phyloP scores from a whole-genome alignment of 257 asterid genomes.

The Linderniella brevidens region DNA sequence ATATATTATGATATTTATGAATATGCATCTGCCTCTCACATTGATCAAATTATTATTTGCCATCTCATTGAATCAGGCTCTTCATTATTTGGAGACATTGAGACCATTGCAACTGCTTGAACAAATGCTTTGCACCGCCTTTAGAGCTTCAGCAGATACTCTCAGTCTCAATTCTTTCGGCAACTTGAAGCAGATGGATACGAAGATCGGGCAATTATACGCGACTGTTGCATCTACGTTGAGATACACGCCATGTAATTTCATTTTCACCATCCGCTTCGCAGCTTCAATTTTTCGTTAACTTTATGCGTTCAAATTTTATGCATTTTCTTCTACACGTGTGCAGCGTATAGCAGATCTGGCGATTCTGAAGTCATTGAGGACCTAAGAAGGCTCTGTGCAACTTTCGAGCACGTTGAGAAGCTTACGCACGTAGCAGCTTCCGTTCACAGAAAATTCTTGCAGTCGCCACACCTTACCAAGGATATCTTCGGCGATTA shows the following conservation, averaged over 20 bases:
- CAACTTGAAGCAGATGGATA: constrained; percentile 43
- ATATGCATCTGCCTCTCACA: too few relatives aligned
- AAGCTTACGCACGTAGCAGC: constrained; percentile 53
- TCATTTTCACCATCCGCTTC: background rate
- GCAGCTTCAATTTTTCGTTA: constrained; percentile 3
- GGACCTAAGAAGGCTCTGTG: constrained; percentile 53
- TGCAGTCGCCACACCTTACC: constrained; percentile 55
- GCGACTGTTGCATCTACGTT: constrained; percentile 51
- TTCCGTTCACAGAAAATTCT: constrained; percentile 64
- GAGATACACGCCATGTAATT: constrained; percentile 43
- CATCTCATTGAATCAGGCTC: constrained; percentile 33
- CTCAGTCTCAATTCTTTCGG: constrained; percentile 57
- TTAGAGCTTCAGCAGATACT: constrained; percentile 77
- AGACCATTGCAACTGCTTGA: constrained; percentile 62
- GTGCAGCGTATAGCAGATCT: constrained; percentile 30
- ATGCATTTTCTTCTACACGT: background rate
- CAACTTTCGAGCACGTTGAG: constrained; percentile 62
- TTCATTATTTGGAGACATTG: constrained; percentile 86
- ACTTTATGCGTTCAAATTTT: background rate
- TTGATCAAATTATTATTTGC: constrained; percentile 1
- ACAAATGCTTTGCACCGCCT: constrained; percentile 82
- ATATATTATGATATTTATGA: too few relatives aligned
- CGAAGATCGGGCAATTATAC: constrained; percentile 60
- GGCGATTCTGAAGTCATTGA: constrained; percentile 35
- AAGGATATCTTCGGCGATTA: constrained; percentile 53